These are phyloP conservation scores for Kuraishia molischiana DNA, from an alignment of 805 yeast genomes.

Conservation along the genomic window DNA sequence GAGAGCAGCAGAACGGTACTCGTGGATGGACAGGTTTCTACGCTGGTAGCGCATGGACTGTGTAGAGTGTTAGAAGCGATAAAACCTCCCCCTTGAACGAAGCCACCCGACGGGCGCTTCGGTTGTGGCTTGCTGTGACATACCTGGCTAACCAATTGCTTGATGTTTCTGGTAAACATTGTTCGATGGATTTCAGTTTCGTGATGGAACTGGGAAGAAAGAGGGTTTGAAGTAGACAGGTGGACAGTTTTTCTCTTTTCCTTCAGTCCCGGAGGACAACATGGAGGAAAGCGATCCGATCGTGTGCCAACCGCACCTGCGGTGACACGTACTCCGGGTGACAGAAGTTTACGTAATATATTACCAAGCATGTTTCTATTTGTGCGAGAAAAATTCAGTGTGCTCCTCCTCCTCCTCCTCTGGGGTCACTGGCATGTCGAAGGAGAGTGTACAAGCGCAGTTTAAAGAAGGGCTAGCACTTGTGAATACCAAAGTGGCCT, in stretches of 20 bases:
- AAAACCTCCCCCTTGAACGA: no score
- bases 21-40: conserved; percentile 87
- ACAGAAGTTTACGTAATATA: no score
- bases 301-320: no score
- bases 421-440: no score
- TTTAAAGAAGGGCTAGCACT: conserved; percentile 27
- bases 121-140: neutral
- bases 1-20: conserved; percentile 87
- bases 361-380: no score
- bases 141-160: neutral
- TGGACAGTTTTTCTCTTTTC: no score
- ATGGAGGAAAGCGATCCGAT: conserved; percentile 6
- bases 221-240: no score
- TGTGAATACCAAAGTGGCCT: conserved; percentile 16
- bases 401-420: no score
- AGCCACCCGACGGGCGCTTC: neutral
- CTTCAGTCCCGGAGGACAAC: conserved; percentile 1
- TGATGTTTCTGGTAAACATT: conserved; percentile 5
- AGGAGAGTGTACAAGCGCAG: conserved; percentile 29
- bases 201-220: no score
- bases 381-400: no score
- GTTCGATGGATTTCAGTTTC: no score
- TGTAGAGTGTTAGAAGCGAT: no score
- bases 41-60: conserved; percentile 10
- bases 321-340: neutral